phyloP scores from a whole-genome alignment of 73 alveolate genomes.

The Durusdinium trenchii region DNA sequence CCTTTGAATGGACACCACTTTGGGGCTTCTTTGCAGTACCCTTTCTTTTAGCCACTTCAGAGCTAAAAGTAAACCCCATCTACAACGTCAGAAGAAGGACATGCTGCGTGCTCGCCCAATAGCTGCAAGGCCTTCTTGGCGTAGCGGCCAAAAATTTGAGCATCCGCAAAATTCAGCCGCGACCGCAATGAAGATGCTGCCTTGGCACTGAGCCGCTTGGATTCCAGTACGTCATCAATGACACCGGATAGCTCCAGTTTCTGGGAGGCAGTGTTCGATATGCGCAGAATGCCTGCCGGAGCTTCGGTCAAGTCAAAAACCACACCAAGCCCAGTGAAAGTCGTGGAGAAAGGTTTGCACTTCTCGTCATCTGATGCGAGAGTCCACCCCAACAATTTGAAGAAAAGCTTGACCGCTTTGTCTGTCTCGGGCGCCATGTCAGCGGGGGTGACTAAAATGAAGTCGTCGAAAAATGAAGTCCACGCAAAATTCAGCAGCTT shows the following conservation, averaged over 20 bases:
- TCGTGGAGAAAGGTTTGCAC: background rate
- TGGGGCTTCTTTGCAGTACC: no score
- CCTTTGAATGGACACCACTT: no score
- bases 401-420: background rate
- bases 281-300: no score
- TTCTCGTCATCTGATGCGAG: background rate
- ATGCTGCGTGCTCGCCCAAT: no score
- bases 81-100: no score
- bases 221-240: background rate
- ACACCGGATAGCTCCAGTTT: background rate
- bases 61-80: no score
- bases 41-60: no score
- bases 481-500: background rate
- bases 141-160: background rate
- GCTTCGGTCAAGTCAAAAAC: background rate
- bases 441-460: background rate
- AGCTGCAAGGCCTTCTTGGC: background rate
- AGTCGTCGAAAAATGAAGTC: conserved; percentile 38
- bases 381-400: background rate
- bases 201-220: background rate
- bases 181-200: background rate
- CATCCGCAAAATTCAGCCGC: background rate
- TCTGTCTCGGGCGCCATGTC: background rate
- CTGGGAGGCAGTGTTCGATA: background rate
- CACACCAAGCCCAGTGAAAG: background rate